Percentiles rank a stretch among this genome's conserved stretches.
Conservation (phyloP, 2,329 filamentous ascomycete species). For the Diaporthe humulicola region DNA sequence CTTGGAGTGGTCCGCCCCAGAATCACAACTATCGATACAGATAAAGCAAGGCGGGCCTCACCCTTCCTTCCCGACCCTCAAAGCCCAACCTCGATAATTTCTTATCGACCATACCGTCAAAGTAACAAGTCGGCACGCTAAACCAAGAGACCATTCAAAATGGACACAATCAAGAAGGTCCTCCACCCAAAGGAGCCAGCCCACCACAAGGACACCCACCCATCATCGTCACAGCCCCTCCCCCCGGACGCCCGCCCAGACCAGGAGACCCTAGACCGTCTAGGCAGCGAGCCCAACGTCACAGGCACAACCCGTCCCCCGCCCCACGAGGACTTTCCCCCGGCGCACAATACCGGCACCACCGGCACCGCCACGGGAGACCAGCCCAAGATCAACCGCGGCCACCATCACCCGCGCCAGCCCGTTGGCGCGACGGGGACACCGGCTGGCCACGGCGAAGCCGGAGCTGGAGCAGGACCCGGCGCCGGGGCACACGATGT, state of each 20-base stretch:
- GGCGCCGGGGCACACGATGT: not conserved
- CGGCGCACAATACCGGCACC: not conserved
- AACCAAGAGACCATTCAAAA: not conserved
- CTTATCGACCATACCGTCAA: not conserved
- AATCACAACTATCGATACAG: not conserved
- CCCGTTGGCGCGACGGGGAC: conserved; percentile 34
- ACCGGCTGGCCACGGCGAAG: conserved; percentile 24
- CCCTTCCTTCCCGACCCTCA: not conserved
- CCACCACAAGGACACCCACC: conserved; percentile 11
- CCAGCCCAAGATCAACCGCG: conserved; percentile 37
- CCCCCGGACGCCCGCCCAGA: not conserved
- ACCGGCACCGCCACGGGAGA: not conserved
- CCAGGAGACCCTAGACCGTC: conserved; percentile 31
- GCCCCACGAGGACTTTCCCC: not conserved
- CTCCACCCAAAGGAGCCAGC: conserved; percentile 36
- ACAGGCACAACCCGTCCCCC: conserved; percentile 32
- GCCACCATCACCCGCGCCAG: conserved; percentile 39
- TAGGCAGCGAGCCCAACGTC: conserved; percentile 34
- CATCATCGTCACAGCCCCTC: not conserved
- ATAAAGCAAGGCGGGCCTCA: not conserved
- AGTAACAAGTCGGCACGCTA: not conserved
- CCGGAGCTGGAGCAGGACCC: not conserved
- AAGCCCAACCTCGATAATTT: not conserved
- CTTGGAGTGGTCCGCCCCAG: not conserved
- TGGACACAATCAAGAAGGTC: conserved; percentile 39